Evolutionary conservation across 2,329 filamentous ascomycete species (phyloP).

Genomic region (Graphiopsis chlorocephala): DNA sequence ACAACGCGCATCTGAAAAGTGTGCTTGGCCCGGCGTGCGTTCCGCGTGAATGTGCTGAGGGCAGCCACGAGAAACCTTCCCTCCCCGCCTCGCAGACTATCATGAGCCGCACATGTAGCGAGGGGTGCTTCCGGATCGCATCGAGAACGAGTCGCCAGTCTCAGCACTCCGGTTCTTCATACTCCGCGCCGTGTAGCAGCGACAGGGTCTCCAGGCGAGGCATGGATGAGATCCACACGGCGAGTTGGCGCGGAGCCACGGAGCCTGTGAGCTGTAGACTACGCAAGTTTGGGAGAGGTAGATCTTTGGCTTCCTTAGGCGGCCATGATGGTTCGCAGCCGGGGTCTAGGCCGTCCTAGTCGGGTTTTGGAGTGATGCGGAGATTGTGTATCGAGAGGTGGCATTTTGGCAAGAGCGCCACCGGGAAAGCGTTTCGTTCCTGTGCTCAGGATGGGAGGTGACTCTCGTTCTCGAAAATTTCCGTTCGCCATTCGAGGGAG

Average conservation of each 20-base stretch:
- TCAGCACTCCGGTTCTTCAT: too few species aligned
- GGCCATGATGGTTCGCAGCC: background rate
- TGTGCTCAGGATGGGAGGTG: background rate
- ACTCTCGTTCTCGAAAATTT: background rate
- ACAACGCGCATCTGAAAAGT: background rate
- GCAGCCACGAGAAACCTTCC: background rate
- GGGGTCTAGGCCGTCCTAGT: too few species aligned
- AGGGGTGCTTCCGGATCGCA: background rate
- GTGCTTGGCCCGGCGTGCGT: background rate
- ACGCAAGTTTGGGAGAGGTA: background rate
- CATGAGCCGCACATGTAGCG: background rate
- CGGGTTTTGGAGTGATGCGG: too few species aligned
- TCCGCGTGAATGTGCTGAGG: background rate
- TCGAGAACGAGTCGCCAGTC: background rate
- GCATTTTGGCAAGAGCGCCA: background rate
- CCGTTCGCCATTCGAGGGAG: background rate
- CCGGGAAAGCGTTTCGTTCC: background rate
- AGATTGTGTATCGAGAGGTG: background rate
- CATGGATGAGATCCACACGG: background rate
- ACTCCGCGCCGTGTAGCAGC: background rate
- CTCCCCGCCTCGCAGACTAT: background rate
- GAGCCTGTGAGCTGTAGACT: background rate
- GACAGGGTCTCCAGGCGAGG: background rate
- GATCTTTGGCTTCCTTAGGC: background rate
- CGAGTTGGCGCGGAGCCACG: background rate